These are phyloP conservation scores for Larix kaempferi DNA, from an alignment of 75 land plant genomes.

Conservation along the genomic window DNA sequence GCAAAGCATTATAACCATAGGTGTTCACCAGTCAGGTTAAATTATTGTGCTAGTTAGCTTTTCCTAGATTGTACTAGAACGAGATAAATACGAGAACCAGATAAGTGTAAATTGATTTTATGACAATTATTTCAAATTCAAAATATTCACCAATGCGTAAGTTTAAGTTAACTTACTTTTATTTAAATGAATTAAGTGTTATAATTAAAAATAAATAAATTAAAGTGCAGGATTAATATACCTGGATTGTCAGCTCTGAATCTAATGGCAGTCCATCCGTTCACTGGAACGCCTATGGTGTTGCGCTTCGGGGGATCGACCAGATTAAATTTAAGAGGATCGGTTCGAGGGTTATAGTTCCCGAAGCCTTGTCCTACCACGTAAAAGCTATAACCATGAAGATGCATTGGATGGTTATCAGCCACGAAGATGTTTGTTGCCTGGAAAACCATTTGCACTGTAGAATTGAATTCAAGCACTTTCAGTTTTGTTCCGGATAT, in stretches of 20 bases:
- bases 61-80: too few relatives aligned
- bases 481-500: neutral
- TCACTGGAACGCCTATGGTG: slow-evolving; percentile 16
- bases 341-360: slow-evolving; percentile 13
- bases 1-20: too few relatives aligned
- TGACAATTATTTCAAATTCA: too few relatives aligned
- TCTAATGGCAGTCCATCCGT: slow-evolving; percentile 26
- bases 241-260: slow-evolving; percentile 26
- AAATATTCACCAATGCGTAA: too few relatives aligned
- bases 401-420: slow-evolving; percentile 22
- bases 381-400: slow-evolving; percentile 27
- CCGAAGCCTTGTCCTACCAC: slow-evolving; percentile 22
- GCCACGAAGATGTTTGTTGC: slow-evolving; percentile 11
- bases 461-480: slow-evolving; percentile 14
- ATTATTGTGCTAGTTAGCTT: too few relatives aligned
- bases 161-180: too few relatives aligned
- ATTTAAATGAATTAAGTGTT: too few relatives aligned
- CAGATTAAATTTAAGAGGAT: slow-evolving; percentile 14
- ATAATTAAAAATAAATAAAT: too few relatives aligned
- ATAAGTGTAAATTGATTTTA: too few relatives aligned
- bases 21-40: too few relatives aligned
- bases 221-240: too few relatives aligned
- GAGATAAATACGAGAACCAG: too few relatives aligned
- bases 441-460: slow-evolving; percentile 15
- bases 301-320: slow-evolving; percentile 15